Conservation (phyloP, 257 asterid species). For the Buddleja alternifolia region DNA sequence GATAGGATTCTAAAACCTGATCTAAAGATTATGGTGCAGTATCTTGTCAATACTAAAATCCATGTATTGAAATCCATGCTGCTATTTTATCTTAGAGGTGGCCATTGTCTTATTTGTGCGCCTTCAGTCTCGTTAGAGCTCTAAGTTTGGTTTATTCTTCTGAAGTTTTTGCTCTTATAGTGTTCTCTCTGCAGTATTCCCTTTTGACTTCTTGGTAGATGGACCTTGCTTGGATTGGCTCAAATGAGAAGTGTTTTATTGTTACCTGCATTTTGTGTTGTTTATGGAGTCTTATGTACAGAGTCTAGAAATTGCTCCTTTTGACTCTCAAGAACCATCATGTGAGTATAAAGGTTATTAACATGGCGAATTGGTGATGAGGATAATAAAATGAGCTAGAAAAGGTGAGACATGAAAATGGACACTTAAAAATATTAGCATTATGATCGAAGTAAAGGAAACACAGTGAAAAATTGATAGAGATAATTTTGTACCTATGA, state of each 20-base stretch:
- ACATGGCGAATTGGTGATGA: background rate
- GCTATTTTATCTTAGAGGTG: no score
- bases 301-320: background rate
- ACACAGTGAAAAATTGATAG: conserved; percentile 1
- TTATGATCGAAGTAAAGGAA: background rate
- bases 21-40: no score
- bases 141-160: no score
- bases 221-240: background rate
- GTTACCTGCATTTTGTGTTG: background rate
- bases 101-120: no score
- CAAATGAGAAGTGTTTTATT: background rate
- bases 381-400: background rate
- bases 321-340: background rate
- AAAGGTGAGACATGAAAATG: background rate
- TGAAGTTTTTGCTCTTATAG: no score
- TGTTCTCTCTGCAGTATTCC: background rate
- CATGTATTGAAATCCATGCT: background rate
- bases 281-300: background rate
- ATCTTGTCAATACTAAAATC: no score
- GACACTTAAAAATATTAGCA: background rate
- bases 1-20: no score
- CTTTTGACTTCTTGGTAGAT: background rate
- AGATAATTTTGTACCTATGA: background rate
- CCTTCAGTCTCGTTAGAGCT: no score
- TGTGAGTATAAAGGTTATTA: conserved; percentile 10